These are phyloP conservation scores for Epichloe gansuensis DNA, from an alignment of 2,329 filamentous ascomycete genomes.

Conservation along the genomic window DNA sequence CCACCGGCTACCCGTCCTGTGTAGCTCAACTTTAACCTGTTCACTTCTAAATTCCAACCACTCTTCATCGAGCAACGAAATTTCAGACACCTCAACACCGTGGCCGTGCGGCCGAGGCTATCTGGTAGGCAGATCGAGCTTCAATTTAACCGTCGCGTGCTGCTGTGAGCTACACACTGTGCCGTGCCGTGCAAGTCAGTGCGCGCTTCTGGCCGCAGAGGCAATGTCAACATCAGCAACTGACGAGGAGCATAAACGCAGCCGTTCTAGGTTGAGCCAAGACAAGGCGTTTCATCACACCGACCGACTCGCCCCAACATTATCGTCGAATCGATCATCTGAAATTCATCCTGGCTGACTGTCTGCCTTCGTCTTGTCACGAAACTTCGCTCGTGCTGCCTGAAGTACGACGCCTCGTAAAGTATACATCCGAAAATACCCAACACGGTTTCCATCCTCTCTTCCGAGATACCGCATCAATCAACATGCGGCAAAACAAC, in stretches of 20 bases:
- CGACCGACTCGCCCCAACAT: background rate
- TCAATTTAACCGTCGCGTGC: background rate
- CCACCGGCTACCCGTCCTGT: background rate
- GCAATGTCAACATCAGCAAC: background rate
- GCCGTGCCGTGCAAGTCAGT: background rate
- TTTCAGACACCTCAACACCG: background rate
- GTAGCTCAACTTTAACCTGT: background rate
- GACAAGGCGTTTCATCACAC: background rate
- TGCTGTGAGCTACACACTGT: background rate
- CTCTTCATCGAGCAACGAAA: background rate
- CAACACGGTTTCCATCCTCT: background rate
- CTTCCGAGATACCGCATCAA: background rate
- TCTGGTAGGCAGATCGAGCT: background rate
- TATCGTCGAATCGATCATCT: background rate
- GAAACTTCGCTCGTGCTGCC: background rate
- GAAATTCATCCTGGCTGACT: background rate
- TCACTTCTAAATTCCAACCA: background rate
- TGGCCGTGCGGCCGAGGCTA: conserved; percentile 5
- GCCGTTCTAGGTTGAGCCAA: conserved; percentile 1
- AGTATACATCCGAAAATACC: background rate
- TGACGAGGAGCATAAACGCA: background rate
- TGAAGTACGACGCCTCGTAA: background rate
- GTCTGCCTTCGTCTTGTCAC: background rate
- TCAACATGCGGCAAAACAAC: conserved; percentile 16
- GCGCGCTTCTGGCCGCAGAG: background rate